phyloP scores from a whole-genome alignment of 2,329 filamentous ascomycete species.

The Ceratocystis colombiana region DNA sequence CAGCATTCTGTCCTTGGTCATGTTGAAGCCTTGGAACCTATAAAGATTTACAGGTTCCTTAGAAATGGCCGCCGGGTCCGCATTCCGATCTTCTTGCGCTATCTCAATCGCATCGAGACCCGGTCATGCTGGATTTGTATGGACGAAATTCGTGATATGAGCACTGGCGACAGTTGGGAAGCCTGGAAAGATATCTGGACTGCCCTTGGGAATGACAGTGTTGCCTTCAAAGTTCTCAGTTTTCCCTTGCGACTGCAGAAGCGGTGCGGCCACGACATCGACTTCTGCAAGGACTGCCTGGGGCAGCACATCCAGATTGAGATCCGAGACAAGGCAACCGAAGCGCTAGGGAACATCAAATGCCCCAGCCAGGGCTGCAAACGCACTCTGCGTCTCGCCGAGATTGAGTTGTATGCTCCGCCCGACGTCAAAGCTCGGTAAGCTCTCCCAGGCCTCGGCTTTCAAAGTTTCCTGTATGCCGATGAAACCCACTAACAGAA shows the following conservation, averaged over 20 bases:
- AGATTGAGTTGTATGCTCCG: slow-evolving; percentile 15
- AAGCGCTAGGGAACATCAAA: slow-evolving; percentile 3
- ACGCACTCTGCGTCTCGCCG: slow-evolving; percentile 6
- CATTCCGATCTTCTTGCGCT: slow-evolving; percentile 15
- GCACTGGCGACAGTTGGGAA: neutral
- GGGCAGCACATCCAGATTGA: slow-evolving; percentile 9
- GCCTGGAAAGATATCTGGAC: slow-evolving; percentile 11
- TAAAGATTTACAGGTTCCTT: slow-evolving; percentile 1
- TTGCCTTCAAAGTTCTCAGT: slow-evolving; percentile 5
- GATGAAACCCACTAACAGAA: too few species aligned
- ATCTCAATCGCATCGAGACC: slow-evolving; percentile 6
- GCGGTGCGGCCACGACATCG: neutral
- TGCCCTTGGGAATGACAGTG: neutral
- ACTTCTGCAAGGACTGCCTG: slow-evolving; percentile 18
- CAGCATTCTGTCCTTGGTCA: neutral
- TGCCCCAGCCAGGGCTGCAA: slow-evolving; percentile 7
- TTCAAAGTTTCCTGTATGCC: neutral
- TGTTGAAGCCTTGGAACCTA: neutral
- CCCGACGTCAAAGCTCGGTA: slow-evolving; percentile 11
- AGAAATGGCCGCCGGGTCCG: neutral
- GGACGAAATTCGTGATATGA: slow-evolving; percentile 15
- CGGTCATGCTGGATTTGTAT: slow-evolving; percentile 12
- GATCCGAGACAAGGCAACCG: neutral
- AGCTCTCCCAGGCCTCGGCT: neutral
- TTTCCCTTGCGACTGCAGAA: slow-evolving; percentile 5